A percentile compares a stretch with the other conserved stretches of the same genome.
Conservation (phyloP, 1,284 basidiomycete species). For the Mycena citricolor region DNA sequence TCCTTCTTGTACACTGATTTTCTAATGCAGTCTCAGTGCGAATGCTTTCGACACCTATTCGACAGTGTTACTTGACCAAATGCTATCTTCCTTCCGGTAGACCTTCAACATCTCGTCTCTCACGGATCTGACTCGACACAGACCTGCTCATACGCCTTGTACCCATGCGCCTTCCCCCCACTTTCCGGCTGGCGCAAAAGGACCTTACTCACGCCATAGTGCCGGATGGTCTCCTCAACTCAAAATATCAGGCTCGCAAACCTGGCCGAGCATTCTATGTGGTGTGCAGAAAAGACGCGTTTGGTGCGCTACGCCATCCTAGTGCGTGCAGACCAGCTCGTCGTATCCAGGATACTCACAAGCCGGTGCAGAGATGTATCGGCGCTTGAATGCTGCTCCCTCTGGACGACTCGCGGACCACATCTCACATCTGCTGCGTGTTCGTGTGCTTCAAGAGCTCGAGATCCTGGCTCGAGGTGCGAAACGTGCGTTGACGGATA, state of each 20-base stretch:
- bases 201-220: constrained; percentile 36
- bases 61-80: constrained; percentile 51
- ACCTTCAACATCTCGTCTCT: constrained; percentile 16
- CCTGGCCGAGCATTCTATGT: constrained; percentile 50
- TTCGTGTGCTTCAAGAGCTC: constrained; percentile 73
- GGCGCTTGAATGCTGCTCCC: constrained; percentile 30
- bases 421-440: constrained; percentile 61
- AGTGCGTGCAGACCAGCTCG: constrained; percentile 30
- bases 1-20: not conserved
- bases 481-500: constrained; percentile 19
- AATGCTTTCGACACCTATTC: constrained; percentile 65
- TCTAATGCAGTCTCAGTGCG: constrained; percentile 47
- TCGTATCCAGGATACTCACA: constrained; percentile 1
- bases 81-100: constrained; percentile 58
- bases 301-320: constrained; percentile 36
- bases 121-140: constrained; percentile 28
- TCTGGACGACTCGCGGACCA: constrained; percentile 50
- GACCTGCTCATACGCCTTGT: constrained; percentile 69
- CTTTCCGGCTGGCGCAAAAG: constrained; percentile 20
- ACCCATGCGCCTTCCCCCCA: constrained; percentile 41
- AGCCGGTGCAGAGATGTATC: constrained; percentile 30
- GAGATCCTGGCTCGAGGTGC: constrained; percentile 48
- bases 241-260: constrained; percentile 49
- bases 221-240: constrained; percentile 70
- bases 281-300: constrained; percentile 52